phyloP scores from a whole-genome alignment of 345 rosid species.

The Mercurialis annua region DNA sequence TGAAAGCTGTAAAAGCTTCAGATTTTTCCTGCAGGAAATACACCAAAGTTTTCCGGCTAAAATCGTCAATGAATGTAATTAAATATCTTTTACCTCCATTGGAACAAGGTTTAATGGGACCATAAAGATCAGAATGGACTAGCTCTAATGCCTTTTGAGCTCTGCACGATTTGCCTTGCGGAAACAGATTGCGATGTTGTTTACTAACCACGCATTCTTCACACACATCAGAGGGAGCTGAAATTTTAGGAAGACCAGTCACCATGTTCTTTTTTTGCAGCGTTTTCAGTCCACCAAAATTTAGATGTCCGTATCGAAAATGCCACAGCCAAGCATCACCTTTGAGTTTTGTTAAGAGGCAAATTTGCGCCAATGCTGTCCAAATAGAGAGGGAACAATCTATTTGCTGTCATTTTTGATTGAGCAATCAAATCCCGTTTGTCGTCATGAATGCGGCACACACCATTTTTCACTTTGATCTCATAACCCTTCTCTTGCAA shows the following conservation, averaged over 20 bases:
- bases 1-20: background rate
- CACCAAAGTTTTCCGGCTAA: background rate
- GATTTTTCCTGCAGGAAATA: background rate
- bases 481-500: background rate
- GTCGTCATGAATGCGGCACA: background rate
- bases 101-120: background rate
- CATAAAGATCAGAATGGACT: background rate
- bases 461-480: background rate
- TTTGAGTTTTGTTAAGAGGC: background rate
- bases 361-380: background rate
- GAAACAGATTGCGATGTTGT: too few species aligned
- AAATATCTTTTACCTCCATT: too few species aligned
- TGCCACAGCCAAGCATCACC: background rate
- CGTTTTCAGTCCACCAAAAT: background rate
- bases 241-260: background rate
- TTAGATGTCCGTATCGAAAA: background rate
- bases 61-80: background rate
- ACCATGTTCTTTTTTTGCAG: slow-evolving; percentile 1
- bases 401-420: too few species aligned
- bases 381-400: too few species aligned
- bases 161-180: too few species aligned
- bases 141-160: background rate
- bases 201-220: background rate
- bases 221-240: background rate
- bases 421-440: too few species aligned